A percentile compares a stretch with the other conserved stretches of the same genome.
These are phyloP conservation scores for Schoenoplectus tabernaemontani DNA, from an alignment of 202 grass and related monocot species.

Conservation along the genomic window DNA sequence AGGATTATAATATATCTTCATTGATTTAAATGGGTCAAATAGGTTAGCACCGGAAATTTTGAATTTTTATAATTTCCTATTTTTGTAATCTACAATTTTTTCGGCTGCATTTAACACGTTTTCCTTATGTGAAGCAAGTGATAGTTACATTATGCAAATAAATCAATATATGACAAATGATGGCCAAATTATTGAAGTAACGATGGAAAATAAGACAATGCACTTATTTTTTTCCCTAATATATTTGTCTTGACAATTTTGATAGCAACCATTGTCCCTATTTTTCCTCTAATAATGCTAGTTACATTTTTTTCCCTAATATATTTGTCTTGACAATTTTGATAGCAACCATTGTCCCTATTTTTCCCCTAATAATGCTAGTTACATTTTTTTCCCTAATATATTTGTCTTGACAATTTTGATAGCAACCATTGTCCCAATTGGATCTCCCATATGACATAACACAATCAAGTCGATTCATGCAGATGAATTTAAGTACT, in stretches of 20 bases:
- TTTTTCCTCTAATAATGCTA: no score
- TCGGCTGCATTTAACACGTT: background rate
- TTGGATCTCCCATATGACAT: background rate
- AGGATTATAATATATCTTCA: no score
- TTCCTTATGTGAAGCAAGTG: background rate
- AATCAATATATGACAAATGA: background rate
- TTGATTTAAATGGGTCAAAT: no score
- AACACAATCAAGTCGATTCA: background rate
- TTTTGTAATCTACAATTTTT: no score
- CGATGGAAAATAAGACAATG: background rate
- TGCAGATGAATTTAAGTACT: background rate
- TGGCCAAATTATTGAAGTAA: background rate
- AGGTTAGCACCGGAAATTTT: no score
- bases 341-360: background rate
- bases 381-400: background rate
- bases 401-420: background rate
- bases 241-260: background rate
- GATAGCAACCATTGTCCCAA: background rate
- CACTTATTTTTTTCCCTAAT: background rate
- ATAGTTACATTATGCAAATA: background rate
- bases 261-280: background rate
- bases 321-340: background rate
- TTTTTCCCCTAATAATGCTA: no score
- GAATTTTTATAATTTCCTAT: no score
- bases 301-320: background rate